Base-by-base conservation (phyloP, 2,329 filamentous ascomycete genomes). In the Fusarium luffae region DNA sequence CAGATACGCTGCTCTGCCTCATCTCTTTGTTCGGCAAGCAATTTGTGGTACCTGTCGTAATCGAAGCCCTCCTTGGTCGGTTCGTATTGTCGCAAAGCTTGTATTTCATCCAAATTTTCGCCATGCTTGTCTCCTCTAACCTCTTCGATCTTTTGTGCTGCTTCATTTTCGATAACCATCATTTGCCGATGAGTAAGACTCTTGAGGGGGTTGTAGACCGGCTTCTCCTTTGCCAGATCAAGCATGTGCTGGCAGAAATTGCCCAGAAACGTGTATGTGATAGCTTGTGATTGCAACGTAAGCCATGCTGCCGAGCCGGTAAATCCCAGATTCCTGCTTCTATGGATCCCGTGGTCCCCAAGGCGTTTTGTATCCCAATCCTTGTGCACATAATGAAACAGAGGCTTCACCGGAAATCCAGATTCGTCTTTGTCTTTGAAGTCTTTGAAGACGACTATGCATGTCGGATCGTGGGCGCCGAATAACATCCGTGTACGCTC, bases 291-390 rank as follows among this genome's bases (percentile, higher is more conserved):
- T n/a, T 72, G 58, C 16, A 74, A 40, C 21, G 59, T 25, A 14
- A 72, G 47, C 59, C 64, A 74, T 30, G 56, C 56, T 42, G 68
- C 69, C 69, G 64, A 72, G 37, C 21, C 34, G 34, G 34, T 37
- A n/a, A 37, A 37, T n/a, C 10, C 18, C 34, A 37, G 10, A 12
- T 11, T 37, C 34, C 18, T 37, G 5, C 10, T n/a, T 37, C 4
- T n/a, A 37, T 37, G 34, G 34, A n/a, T 37, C 6, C 10, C 18
- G 18, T 7, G 5, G 13, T 59, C 23, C 13, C 41, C 34, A 32
- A 34, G n/a, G 12, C 16, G 32, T 13, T 19, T n/a, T 14, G 8
- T 12, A 19, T 23, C 18, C 48, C 12, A 25, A 10, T 16, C 12
- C 18, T 13, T 7, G 32, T 51, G 49, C 18, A 11, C 5, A 25